These are phyloP conservation scores for Thelonectria olida DNA, from an alignment of 2,329 filamentous ascomycete genomes.

Conservation along the genomic window DNA sequence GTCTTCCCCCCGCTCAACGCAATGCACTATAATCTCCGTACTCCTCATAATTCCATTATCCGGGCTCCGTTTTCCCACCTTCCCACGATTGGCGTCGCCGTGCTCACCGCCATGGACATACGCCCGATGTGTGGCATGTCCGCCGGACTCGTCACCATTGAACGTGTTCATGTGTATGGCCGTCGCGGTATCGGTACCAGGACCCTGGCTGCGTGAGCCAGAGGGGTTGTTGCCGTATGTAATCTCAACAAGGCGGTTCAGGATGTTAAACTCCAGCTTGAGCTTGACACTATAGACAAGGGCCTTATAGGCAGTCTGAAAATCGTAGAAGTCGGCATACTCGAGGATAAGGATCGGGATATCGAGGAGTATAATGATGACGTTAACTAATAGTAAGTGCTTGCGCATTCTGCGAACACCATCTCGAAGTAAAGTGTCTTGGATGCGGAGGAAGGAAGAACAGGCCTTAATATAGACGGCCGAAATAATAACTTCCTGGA, in stretches of 20 bases:
- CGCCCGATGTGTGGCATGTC: neutral
- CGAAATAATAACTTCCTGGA: constrained; percentile 64
- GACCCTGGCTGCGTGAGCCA: constrained; percentile 20
- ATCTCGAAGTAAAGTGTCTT: neutral
- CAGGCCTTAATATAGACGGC: constrained; percentile 55
- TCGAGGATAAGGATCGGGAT: constrained; percentile 49
- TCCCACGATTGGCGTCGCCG: neutral
- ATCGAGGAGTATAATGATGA: constrained; percentile 55
- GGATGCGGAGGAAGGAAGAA: constrained; percentile 49
- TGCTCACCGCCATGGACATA: neutral
- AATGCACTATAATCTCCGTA: constrained; percentile 6
- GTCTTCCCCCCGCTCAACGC: neutral
- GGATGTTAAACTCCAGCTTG: constrained; percentile 50
- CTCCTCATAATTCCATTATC: neutral
- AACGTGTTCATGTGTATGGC: neutral
- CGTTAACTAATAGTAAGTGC: constrained; percentile 56
- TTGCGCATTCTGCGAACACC: constrained; percentile 31
- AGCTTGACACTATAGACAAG: constrained; percentile 50
- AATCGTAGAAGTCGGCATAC: constrained; percentile 45
- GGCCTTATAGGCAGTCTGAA: constrained; percentile 49
- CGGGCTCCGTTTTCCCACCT: neutral
- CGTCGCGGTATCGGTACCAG: neutral
- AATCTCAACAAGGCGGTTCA: constrained; percentile 48
- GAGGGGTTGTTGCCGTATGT: constrained; percentile 34
- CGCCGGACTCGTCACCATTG: neutral